phyloP scores from a whole-genome alignment of 1,284 basidiomycete species.

The Termitomyces sp. region DNA sequence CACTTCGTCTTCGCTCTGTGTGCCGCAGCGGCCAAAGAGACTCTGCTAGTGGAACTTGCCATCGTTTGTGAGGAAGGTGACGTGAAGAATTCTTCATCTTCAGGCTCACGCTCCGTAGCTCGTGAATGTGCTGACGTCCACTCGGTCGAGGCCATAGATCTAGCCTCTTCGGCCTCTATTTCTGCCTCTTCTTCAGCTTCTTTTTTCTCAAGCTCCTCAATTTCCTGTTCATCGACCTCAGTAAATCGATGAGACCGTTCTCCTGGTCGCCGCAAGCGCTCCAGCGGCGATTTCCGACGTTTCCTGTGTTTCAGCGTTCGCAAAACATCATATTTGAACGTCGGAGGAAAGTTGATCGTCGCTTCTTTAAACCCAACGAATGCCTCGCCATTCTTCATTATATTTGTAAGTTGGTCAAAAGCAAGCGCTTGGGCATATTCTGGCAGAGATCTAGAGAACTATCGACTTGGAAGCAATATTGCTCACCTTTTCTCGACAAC shows the following conservation, averaged over 20 bases:
- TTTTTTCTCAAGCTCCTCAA: conserved; percentile 31
- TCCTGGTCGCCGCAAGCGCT: conserved; percentile 30
- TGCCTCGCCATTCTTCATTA: conserved; percentile 59
- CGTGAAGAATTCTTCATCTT: conserved; percentile 38
- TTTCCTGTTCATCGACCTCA: conserved; percentile 36
- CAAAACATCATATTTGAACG: conserved; percentile 80
- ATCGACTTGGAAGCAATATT: not conserved
- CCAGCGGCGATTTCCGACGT: conserved; percentile 30
- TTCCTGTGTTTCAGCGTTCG: conserved; percentile 49
- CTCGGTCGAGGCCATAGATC: conserved; percentile 48
- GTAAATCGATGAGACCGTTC: conserved; percentile 29
- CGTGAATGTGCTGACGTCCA: conserved; percentile 48
- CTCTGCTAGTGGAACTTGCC: conserved; percentile 33
- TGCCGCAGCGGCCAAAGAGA: conserved; percentile 37
- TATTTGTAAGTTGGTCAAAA: conserved; percentile 74
- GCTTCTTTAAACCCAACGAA: conserved; percentile 72
- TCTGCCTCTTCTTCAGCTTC: conserved; percentile 34
- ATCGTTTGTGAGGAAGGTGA: conserved; percentile 25
- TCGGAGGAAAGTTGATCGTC: conserved; percentile 70
- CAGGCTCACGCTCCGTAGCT: conserved; percentile 34
- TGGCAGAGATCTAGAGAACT: conserved; percentile 21
- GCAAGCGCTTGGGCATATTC: conserved; percentile 69
- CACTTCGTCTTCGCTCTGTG: conserved; percentile 59
- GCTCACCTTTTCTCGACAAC: conserved; percentile 48
- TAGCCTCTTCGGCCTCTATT: conserved; percentile 41